Percentiles rank a stretch among this genome's conserved stretches.
These are phyloP conservation scores for Alisma plantagoaquatica DNA, from an alignment of 106 monocot genomes.

Conservation along the genomic window DNA sequence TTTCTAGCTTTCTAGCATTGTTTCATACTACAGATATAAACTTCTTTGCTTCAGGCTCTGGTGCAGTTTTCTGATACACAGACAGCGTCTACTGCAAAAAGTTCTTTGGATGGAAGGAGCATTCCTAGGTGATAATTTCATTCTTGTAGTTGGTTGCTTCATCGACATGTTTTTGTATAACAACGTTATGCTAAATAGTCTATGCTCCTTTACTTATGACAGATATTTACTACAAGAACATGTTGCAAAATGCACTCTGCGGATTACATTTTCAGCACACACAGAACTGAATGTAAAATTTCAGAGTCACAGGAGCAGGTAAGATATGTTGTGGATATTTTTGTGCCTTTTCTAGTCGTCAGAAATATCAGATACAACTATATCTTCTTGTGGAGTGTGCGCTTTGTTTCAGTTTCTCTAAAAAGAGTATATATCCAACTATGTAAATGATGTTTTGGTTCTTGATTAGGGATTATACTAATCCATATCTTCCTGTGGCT, in stretches of 20 bases:
- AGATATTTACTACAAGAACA: conserved; percentile 51
- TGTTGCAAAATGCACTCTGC: conserved; percentile 28
- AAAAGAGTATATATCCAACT: background rate
- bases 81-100: conserved; percentile 41
- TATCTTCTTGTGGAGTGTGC: background rate
- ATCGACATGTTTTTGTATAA: background rate
- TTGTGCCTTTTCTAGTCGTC: background rate
- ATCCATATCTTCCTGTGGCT: conserved; percentile 47
- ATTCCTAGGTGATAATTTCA: conserved; percentile 37
- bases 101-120: conserved; percentile 51
- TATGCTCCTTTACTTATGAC: background rate
- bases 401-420: background rate
- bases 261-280: conserved; percentile 41
- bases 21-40: background rate
- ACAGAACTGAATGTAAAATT: conserved; percentile 50
- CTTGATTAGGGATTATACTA: conserved; percentile 40
- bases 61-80: conserved; percentile 45
- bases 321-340: conserved; percentile 1
- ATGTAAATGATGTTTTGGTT: background rate
- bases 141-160: background rate
- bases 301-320: conserved; percentile 53
- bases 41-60: conserved; percentile 29
- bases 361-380: background rate
- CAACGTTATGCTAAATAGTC: background rate
- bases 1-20: background rate